Conservation (phyloP, 2,329 filamentous ascomycete species). For the Aspergillus sergii region DNA sequence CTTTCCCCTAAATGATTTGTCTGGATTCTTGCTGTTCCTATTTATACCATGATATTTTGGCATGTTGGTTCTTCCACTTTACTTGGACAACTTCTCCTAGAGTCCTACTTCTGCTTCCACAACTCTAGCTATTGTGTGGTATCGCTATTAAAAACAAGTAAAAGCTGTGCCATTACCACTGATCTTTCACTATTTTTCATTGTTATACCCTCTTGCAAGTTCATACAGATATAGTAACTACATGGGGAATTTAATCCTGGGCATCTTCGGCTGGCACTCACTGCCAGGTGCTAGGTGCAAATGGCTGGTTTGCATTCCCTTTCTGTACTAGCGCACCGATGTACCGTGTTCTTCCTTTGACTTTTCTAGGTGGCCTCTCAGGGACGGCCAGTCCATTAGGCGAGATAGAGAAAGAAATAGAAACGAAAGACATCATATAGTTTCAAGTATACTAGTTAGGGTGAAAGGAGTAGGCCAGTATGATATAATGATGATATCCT, state of each 20-base stretch:
- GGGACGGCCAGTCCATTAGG: background rate
- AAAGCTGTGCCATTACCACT: background rate
- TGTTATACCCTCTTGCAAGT: background rate
- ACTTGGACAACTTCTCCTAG: no score
- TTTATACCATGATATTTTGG: background rate
- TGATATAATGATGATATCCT: background rate
- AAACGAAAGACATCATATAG: background rate
- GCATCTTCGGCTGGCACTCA: background rate
- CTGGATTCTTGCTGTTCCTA: background rate
- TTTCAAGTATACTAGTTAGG: background rate
- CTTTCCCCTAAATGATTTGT: conserved; percentile 1
- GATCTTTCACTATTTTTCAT: background rate
- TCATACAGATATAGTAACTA: background rate
- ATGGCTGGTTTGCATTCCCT: background rate
- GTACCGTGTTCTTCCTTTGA: background rate
- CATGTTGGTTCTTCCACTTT: background rate
- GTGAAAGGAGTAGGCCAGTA: background rate
- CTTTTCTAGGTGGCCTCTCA: background rate
- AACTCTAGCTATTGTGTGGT: background rate
- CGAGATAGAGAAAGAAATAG: no score
- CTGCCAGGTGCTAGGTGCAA: background rate
- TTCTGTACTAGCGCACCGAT: background rate
- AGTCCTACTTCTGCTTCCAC: background rate
- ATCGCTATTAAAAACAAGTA: background rate
- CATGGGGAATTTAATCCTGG: background rate